These are phyloP conservation scores for Aquilaria malaccensis DNA, from an alignment of 345 rosid species.

Conservation along the genomic window DNA sequence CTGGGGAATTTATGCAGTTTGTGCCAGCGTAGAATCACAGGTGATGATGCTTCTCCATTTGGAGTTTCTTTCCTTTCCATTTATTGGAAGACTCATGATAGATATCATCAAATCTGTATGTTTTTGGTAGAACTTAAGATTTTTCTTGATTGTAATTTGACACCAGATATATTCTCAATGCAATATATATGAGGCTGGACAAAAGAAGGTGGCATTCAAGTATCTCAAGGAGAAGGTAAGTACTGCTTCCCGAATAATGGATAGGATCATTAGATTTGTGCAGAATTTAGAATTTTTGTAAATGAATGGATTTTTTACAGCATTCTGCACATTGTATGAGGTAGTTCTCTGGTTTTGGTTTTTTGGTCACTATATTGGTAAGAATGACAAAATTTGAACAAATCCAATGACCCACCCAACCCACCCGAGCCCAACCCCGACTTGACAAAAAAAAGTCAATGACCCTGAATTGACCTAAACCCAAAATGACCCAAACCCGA, in stretches of 20 bases:
- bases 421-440: too few relatives aligned
- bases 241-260: background rate
- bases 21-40: conserved; percentile 93
- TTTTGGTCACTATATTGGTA: too few relatives aligned
- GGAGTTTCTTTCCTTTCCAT: background rate
- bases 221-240: conserved; percentile 75
- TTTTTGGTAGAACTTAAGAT: background rate
- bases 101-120: background rate
- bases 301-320: too few relatives aligned
- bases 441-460: too few relatives aligned
- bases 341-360: too few relatives aligned
- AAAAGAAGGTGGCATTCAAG: conserved; percentile 85
- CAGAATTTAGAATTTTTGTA: too few relatives aligned
- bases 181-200: conserved; percentile 93
- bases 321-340: too few relatives aligned
- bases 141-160: conserved; percentile 8
- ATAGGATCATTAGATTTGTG: too few relatives aligned
- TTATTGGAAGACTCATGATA: conserved; percentile 2
- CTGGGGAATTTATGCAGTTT: conserved; percentile 92
- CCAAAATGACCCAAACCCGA: too few relatives aligned
- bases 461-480: too few relatives aligned
- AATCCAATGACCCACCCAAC: too few relatives aligned
- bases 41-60: conserved; percentile 23
- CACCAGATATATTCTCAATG: conserved; percentile 80
- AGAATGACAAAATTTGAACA: too few relatives aligned